Base-by-base conservation (phyloP, 768 basidiomycete genomes). In the Amanita pseudoporphyria region DNA sequence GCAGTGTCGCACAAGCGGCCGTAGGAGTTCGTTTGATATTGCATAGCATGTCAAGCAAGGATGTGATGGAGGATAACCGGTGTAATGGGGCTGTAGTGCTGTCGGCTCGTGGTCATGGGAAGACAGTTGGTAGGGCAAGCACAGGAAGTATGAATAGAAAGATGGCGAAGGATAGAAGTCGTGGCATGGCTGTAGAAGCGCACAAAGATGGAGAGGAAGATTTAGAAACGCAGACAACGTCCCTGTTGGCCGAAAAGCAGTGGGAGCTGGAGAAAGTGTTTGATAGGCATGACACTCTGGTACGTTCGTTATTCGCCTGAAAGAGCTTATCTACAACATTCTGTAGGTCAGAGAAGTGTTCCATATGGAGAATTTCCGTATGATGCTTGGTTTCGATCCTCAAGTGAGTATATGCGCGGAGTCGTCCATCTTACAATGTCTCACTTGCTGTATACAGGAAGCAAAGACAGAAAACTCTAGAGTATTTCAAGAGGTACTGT, bases 351-450 rank as follows among this genome's bases (percentile, higher is more conserved):
- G 93, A 52, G 90, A 97, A 64, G 71, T 79, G 52, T 97, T 94
- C 64, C 93, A 97, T 60, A 73, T 95, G 65, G 84, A 93, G 55
- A 72, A 83, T 51, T 94, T 86, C 60, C 76, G 80, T 2, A 81
- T 77, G 21, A 72, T 95, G 69, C 66, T 92, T 31, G 73, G 71
- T 16, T 97, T 81, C 62, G 76, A 94, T 64, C 93, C 92, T 7
- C 63, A 70, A 64, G 86, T 87, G 53, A 32, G 78, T 60, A 47
- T n/a, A 45, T 47, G 1, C 26, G 24, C 14, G 33, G n/a, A 3
- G 16, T 4, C 30, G 37, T n/a, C 13, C 21, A 9, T 38, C 28
- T 28, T 41, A 26, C 30, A 45, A 41, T 46, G 41, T 42, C 43
- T 45, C 14, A 51, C 45, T 31, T 53, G 52, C 45, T 16, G 19